Evolutionary conservation across 176 grass and related monocot genomes (phyloP).

Genomic region (Zea mays): Zm-B73-REFERENCE-NAM-5.0 NC_050105.1:24047501-24048000

Average conservation of each 20-base stretch:
- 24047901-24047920: conserved; percentile 17
- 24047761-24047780: conserved; percentile 28
- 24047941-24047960: conserved; percentile 29
- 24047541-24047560: neutral
- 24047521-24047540: conserved; percentile 11
- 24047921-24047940: conserved; percentile 17
- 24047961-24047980: conserved; percentile 39
- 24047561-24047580: conserved; percentile 36
- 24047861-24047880: conserved; percentile 35
- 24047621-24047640: conserved; percentile 10
- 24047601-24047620: conserved; percentile 19
- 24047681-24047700: neutral
- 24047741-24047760: conserved; percentile 28
- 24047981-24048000: conserved; percentile 31
- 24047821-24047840: conserved; percentile 23
- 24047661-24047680: conserved; percentile 28
- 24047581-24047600: conserved; percentile 26
- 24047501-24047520: conserved; percentile 20
- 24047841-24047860: conserved; percentile 30
- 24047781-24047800: conserved; percentile 23
- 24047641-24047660: conserved; percentile 15
- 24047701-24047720: neutral
- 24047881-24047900: conserved; percentile 25
- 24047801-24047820: conserved; percentile 16
- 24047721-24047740: conserved; percentile 18